Conservation (phyloP, 73 alveolate genomes). For the Paramecium sonneborni region DNA sequence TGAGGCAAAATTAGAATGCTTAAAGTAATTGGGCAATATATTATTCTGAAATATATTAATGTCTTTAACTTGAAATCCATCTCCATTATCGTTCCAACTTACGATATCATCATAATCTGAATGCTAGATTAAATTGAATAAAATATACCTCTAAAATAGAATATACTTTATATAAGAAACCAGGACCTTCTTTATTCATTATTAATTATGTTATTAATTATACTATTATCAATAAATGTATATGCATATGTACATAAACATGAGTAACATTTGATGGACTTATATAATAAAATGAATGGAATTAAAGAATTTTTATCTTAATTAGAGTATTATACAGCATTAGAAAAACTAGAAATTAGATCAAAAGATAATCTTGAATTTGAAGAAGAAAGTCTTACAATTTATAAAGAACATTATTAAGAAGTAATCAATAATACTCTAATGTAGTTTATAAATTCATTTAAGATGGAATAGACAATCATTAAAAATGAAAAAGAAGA, state of each 20-base stretch:
- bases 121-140: not conserved
- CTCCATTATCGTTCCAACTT: constrained; percentile 94
- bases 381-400: not conserved
- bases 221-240: not conserved
- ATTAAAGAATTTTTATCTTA: not conserved
- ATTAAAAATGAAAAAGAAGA: not conserved
- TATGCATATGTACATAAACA: not conserved
- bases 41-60: constrained; percentile 89
- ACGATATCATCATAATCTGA: constrained; percentile 85
- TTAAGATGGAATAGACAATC: not conserved
- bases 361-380: not conserved
- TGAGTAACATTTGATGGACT: not conserved
- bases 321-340: constrained; percentile 8
- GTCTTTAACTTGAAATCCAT: constrained; percentile 86
- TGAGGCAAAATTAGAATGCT: constrained; percentile 94
- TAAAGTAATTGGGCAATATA: constrained; percentile 93
- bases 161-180: constrained; percentile 32
- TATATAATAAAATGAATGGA: not conserved
- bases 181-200: constrained; percentile 15
- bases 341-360: not conserved
- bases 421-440: not conserved
- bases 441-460: not conserved
- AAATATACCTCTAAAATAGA: not conserved
- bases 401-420: constrained; percentile 19
- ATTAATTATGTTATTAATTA: constrained; percentile 5